phyloP scores from a whole-genome alignment of 179 eudicot species.

The Beta lomatogona region DNA sequence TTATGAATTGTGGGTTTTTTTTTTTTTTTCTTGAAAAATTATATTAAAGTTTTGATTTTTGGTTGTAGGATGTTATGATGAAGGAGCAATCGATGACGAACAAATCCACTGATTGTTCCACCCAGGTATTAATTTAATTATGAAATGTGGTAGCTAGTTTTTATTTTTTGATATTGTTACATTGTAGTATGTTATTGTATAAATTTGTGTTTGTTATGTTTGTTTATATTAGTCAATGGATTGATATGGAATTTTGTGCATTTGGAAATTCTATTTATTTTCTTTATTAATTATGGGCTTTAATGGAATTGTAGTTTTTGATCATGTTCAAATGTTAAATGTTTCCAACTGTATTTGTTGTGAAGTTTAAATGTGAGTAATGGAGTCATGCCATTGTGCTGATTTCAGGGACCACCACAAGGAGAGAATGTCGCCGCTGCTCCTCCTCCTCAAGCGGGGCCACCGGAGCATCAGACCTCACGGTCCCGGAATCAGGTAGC shows the following conservation, averaged over 20 bases:
- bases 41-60: not conserved
- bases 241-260: not conserved
- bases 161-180: not conserved
- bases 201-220: not conserved
- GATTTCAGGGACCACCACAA: slow-evolving; percentile 37
- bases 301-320: not conserved
- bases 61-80: slow-evolving; percentile 20
- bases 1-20: not conserved
- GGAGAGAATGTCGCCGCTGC: slow-evolving; percentile 35
- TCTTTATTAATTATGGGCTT: not conserved
- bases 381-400: slow-evolving; percentile 11
- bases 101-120: slow-evolving; percentile 31
- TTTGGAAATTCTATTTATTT: not conserved
- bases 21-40: not conserved
- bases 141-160: not conserved
- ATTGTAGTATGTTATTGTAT: not conserved
- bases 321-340: not conserved
- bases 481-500: slow-evolving; percentile 40
- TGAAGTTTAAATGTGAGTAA: not conserved
- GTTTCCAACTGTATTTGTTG: not conserved
- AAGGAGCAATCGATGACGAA: slow-evolving; percentile 32
- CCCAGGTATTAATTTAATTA: slow-evolving; percentile 26
- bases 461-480: slow-evolving; percentile 42
- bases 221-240: not conserved
- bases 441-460: slow-evolving; percentile 32